A percentile compares a stretch with the other conserved stretches of the same genome.
phyloP scores from a whole-genome alignment of 805 yeast species.

The Hagleromyces aurorensis region DNA sequence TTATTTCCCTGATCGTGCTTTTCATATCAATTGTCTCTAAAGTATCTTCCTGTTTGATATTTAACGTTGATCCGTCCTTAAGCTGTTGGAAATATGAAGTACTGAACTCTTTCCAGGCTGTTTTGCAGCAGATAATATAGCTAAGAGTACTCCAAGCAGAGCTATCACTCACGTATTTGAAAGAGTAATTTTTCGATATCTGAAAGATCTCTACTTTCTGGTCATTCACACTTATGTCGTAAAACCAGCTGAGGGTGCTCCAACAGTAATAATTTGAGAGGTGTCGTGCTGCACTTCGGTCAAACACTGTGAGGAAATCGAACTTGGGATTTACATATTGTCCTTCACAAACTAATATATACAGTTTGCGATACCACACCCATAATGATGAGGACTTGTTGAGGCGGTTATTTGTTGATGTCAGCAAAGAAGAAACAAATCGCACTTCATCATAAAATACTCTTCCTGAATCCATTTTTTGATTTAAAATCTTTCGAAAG shows the following conservation, averaged over 20 bases:
- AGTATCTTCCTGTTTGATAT: not conserved
- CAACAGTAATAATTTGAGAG: conserved; percentile 35
- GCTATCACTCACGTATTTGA: conserved; percentile 23
- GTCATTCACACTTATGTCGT: conserved; percentile 15
- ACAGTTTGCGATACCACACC: conserved; percentile 29
- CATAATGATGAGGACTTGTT: conserved; percentile 37
- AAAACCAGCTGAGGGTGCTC: conserved; percentile 31
- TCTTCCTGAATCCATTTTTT: no score
- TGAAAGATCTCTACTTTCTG: conserved; percentile 9
- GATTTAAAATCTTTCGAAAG: conserved; percentile 12
- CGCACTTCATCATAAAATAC: conserved; percentile 11
- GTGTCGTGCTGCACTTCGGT: conserved; percentile 29
- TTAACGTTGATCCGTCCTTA: conserved; percentile 1
- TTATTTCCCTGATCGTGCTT: conserved; percentile 5
- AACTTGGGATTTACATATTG: not conserved
- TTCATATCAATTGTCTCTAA: conserved; percentile 1
- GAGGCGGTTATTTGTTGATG: conserved; percentile 28
- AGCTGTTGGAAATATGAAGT: conserved; percentile 7
- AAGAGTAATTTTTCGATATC: conserved; percentile 22
- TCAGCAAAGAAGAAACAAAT: conserved; percentile 21
- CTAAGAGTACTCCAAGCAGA: conserved; percentile 31
- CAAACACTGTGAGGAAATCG: conserved; percentile 14
- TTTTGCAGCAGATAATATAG: conserved; percentile 15
- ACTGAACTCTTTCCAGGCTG: conserved; percentile 3
- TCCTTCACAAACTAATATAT: conserved; percentile 8